Base-by-base conservation (phyloP, 163 green algal species). In the Trebouxiophyceae sp. region DNA sequence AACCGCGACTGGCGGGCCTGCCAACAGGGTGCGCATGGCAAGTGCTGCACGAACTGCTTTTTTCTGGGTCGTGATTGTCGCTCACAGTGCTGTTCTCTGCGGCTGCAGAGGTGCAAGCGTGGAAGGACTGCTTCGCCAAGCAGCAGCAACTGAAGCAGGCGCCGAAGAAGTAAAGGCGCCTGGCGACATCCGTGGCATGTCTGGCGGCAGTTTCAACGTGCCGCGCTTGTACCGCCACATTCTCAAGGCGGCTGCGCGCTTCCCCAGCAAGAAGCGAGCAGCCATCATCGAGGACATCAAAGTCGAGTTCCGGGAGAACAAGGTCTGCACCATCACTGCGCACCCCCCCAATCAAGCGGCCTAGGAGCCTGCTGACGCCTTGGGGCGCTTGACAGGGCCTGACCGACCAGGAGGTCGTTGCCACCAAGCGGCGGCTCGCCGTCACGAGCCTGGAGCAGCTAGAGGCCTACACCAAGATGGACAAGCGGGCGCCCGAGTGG, bases 151-250 rank as follows among this genome's bases (percentile, higher is more conserved):
- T n/a, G n/a, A n/a, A n/a, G n/a, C n/a, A n/a, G n/a, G n/a, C n/a
- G n/a, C n/a, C n/a, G n/a, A n/a, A n/a, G n/a, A n/a, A n/a, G n/a
- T n/a, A n/a, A n/a, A n/a, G n/a, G n/a, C n/a, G n/a, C n/a, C n/a
- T n/a, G n/a, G n/a, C n/a, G n/a, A n/a, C n/a, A n/a, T n/a, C n/a
- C n/a, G n/a, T n/a, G n/a, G n/a, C n/a, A n/a, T n/a, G n/a, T n/a
- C n/a, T n/a, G n/a, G n/a, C n/a, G 19, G 19, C 39, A 50, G 12
- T 16, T 50, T 50, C 39, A 50, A 50, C 12, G 39, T 50, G 39
- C 39, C 39, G n/a, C 24, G 54, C 33, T 78, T 91, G 23, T 91
- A 91, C 62, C 70, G 84, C 8, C 66, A 81, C 27, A 87, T 91
- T 19, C 65, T 91, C 1, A 80, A 77, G 54, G 83, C 83, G 3